A percentile compares a stretch with the other conserved stretches of the same genome.
Evolutionary conservation across 108 stramenopile species (phyloP).

Genomic region (Skeletonema menzelii): DNA sequence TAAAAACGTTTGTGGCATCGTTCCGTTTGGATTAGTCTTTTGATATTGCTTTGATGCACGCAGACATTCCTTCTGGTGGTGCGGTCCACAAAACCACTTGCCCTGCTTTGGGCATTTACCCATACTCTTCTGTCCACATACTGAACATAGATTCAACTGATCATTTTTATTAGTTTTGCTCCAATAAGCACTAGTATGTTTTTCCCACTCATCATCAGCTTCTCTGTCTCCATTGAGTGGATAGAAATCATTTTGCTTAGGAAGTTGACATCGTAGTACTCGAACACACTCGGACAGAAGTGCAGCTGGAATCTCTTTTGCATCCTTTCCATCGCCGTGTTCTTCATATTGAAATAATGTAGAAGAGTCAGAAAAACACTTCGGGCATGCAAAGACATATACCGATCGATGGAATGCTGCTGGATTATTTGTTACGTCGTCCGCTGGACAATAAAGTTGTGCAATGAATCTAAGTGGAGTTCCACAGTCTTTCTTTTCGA

Average conservation of each 20-base stretch:
- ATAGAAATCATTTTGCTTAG: slow-evolving; percentile 73
- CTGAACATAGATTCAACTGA: slow-evolving; percentile 60
- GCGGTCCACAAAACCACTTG: slow-evolving; percentile 60
- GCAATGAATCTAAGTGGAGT: slow-evolving; percentile 57
- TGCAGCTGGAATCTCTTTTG: not conserved
- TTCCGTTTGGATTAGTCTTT: slow-evolving; percentile 19
- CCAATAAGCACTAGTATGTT: slow-evolving; percentile 57
- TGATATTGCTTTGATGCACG: slow-evolving; percentile 28
- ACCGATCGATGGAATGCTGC: slow-evolving; percentile 81
- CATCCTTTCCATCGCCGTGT: not conserved
- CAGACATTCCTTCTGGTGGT: slow-evolving; percentile 78
- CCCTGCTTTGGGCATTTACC: slow-evolving; percentile 74
- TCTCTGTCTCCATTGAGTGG: slow-evolving; percentile 37
- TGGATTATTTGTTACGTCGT: slow-evolving; percentile 44
- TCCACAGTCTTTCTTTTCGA: slow-evolving; percentile 5
- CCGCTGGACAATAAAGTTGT: slow-evolving; percentile 79
- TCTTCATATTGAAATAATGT: not conserved
- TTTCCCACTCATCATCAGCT: slow-evolving; percentile 54
- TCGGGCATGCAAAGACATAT: slow-evolving; percentile 82
- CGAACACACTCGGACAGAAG: slow-evolving; percentile 46
- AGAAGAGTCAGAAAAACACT: slow-evolving; percentile 40
- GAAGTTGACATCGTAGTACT: slow-evolving; percentile 72
- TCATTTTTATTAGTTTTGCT: slow-evolving; percentile 15
- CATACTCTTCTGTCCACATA: slow-evolving; percentile 66
- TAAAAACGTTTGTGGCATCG: slow-evolving; percentile 33